phyloP scores from a whole-genome alignment of 352 stramenopile species.

The Phytophthora pinifolia region DNA sequence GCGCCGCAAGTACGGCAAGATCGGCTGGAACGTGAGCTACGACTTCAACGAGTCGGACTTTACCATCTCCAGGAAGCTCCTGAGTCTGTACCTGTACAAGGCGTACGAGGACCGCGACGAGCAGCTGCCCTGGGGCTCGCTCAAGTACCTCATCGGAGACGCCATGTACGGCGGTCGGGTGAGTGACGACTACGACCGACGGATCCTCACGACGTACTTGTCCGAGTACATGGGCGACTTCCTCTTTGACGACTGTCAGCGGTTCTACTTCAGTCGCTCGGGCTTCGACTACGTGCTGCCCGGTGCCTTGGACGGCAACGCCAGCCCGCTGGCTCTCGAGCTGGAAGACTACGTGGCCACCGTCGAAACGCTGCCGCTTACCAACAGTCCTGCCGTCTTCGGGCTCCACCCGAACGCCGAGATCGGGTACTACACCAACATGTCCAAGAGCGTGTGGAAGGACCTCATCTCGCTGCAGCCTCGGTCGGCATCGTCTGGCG shows the following conservation, averaged over 20 bases:
- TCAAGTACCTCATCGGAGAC: conserved; percentile 96
- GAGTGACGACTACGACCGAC: conserved; percentile 95
- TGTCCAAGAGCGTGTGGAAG: conserved; percentile 93
- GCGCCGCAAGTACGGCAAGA: conserved; percentile 96
- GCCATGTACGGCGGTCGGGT: conserved; percentile 97
- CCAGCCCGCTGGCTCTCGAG: conserved; percentile 19
- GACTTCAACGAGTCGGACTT: conserved; percentile 98
- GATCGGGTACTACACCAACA: conserved; percentile 96
- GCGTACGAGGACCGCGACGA: conserved; percentile 92
- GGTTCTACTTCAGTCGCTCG: conserved; percentile 93
- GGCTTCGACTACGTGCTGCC: conserved; percentile 93
- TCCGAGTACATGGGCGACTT: conserved; percentile 98
- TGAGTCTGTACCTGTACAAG: conserved; percentile 94
- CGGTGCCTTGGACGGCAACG: conserved; percentile 29
- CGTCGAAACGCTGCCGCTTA: conserved; percentile 92
- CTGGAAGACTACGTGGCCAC: conserved; percentile 80
- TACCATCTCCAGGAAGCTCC: conserved; percentile 90
- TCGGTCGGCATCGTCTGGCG: conserved; percentile 66
- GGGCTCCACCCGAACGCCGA: conserved; percentile 96
- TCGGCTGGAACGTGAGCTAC: conserved; percentile 97
- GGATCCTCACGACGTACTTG: conserved; percentile 93
- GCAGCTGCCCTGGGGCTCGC: conserved; percentile 92
- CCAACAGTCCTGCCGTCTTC: conserved; percentile 94
- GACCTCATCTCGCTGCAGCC: conserved; percentile 94
- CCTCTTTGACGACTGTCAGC: conserved; percentile 93